These are phyloP conservation scores for Silybum marianum DNA, from an alignment of 129 eudicot species.

Conservation along the genomic window DNA sequence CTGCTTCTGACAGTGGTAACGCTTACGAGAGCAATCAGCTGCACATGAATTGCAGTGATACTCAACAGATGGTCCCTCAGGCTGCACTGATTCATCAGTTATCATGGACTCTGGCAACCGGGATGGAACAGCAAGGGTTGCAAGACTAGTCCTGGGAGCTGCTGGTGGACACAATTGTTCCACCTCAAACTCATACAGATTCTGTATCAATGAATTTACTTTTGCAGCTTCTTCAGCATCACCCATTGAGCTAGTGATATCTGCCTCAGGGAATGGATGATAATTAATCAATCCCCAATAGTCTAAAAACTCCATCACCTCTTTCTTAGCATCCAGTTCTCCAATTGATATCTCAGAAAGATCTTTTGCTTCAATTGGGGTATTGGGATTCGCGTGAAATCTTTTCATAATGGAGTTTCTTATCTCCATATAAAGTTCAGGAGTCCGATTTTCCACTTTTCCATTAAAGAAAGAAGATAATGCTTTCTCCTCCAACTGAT, in stretches of 20 bases:
- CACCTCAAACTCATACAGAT: slow-evolving; percentile 67
- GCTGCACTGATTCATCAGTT: slow-evolving; percentile 68
- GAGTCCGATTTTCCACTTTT: slow-evolving; percentile 67
- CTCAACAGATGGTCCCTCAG: slow-evolving; percentile 92
- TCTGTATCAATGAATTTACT: slow-evolving; percentile 58
- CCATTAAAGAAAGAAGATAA: slow-evolving; percentile 89
- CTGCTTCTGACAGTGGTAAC: slow-evolving; percentile 99
- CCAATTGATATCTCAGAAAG: slow-evolving; percentile 76
- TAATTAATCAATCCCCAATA: slow-evolving; percentile 98
- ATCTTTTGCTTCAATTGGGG: slow-evolving; percentile 62
- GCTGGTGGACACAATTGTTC: slow-evolving; percentile 54
- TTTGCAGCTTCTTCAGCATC: slow-evolving; percentile 49
- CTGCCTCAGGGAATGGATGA: slow-evolving; percentile 68
- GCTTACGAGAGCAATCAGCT: slow-evolving; percentile 97
- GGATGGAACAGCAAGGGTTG: slow-evolving; percentile 52
- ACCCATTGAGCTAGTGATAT: slow-evolving; percentile 29
- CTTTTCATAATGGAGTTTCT: slow-evolving; percentile 80
- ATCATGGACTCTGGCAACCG: slow-evolving; percentile 74
- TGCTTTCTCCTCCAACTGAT: slow-evolving; percentile 75
- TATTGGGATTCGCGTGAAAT: slow-evolving; percentile 64
- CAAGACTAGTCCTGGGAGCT: slow-evolving; percentile 44
- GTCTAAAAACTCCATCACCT: slow-evolving; percentile 89
- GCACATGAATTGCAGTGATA: slow-evolving; percentile 97
- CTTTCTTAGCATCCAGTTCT: slow-evolving; percentile 73
- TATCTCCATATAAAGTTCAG: slow-evolving; percentile 78